These are phyloP conservation scores for Pisolithus sp. DNA, from an alignment of 768 basidiomycete species.

Conservation along the genomic window DNA sequence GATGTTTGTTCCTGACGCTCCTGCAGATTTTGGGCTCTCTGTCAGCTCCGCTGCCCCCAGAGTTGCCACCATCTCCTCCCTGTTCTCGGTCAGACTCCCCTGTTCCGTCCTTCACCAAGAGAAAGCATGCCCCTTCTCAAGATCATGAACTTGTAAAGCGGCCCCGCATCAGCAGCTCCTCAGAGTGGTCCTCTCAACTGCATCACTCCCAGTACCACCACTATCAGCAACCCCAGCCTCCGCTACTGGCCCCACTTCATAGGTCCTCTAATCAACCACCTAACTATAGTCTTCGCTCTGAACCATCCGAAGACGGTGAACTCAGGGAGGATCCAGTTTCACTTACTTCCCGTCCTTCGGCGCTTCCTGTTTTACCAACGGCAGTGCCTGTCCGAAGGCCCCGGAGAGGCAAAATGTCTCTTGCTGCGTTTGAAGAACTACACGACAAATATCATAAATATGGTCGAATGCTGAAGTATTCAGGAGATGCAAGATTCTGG, in stretches of 20 bases:
- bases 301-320: slow-evolving; percentile 43
- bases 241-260: slow-evolving; percentile 9
- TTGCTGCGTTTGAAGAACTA: slow-evolving; percentile 48
- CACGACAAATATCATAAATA: slow-evolving; percentile 65
- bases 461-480: slow-evolving; percentile 77
- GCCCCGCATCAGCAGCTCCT: slow-evolving; percentile 21
- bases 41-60: slow-evolving; percentile 36
- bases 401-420: slow-evolving; percentile 48
- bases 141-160: slow-evolving; percentile 27
- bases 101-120: slow-evolving; percentile 29
- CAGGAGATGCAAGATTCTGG: slow-evolving; percentile 74
- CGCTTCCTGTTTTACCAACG: slow-evolving; percentile 27
- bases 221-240: slow-evolving; percentile 21
- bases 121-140: slow-evolving; percentile 27
- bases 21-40: slow-evolving; percentile 36
- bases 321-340: slow-evolving; percentile 34
- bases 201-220: slow-evolving; percentile 22
- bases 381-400: slow-evolving; percentile 60
- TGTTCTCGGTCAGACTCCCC: slow-evolving; percentile 39
- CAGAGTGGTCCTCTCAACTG: slow-evolving; percentile 23
- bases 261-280: slow-evolving; percentile 19
- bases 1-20: slow-evolving; percentile 13
- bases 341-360: slow-evolving; percentile 17
- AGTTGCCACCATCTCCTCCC: slow-evolving; percentile 41
- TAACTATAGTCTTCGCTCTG: slow-evolving; percentile 28